A percentile compares a stretch with the other conserved stretches of the same genome.
These are phyloP conservation scores for Colletotrichum ledebouriae DNA, from an alignment of 2,329 filamentous ascomycete species.

Conservation along the genomic window DNA sequence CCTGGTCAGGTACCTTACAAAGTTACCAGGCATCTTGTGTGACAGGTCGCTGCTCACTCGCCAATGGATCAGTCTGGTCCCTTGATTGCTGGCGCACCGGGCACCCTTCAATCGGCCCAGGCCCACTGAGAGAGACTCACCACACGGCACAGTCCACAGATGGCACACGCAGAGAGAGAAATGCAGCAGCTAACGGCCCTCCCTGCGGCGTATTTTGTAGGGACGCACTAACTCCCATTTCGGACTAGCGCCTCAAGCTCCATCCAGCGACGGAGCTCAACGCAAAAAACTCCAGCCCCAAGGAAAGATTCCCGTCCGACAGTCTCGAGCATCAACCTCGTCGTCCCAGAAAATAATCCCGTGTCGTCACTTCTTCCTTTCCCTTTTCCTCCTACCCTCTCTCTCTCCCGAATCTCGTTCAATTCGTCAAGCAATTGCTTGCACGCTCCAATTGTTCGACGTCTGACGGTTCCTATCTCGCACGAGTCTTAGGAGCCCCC, in stretches of 20 bases:
- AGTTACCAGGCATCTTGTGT: no score
- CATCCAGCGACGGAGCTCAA: constrained; percentile 56
- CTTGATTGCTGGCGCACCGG: neutral
- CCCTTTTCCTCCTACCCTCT: neutral
- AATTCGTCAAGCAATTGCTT: constrained; percentile 38
- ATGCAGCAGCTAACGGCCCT: constrained; percentile 30
- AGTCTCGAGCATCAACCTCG: constrained; percentile 48
- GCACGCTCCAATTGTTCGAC: constrained; percentile 38
- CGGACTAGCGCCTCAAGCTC: constrained; percentile 51
- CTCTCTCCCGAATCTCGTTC: constrained; percentile 43
- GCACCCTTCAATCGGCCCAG: no score
- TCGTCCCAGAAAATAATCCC: constrained; percentile 50
- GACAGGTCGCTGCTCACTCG: no score
- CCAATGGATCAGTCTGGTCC: neutral
- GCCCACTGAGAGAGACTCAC: neutral
- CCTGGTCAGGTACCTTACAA: no score
- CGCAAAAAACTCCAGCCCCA: constrained; percentile 59
- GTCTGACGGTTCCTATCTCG: constrained; percentile 26
- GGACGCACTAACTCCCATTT: constrained; percentile 46
- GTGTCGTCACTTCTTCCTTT: constrained; percentile 44
- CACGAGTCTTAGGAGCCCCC: constrained; percentile 6
- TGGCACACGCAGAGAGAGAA: no score
- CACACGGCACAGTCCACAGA: no score
- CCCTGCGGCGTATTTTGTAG: constrained; percentile 44
- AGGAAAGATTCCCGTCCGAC: constrained; percentile 51